Conservation (phyloP, 2,329 filamentous ascomycete species). For the Fusarium miscanthi region DNA sequence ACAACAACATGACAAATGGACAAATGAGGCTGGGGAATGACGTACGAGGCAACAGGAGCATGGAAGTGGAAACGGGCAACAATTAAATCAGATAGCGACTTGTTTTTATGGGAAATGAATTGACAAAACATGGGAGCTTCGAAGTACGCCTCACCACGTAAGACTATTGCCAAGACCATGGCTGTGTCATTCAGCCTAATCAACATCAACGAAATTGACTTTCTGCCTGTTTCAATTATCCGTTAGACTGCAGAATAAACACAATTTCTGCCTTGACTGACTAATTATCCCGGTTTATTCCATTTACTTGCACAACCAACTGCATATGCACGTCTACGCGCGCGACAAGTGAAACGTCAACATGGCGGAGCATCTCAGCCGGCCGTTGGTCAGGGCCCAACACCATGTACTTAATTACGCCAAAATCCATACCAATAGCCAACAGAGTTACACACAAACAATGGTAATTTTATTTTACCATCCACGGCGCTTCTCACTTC, state of each 20-base stretch:
- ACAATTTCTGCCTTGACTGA: not conserved
- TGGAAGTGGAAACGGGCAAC: accelerated
- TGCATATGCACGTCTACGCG: not conserved
- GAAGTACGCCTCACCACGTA: not conserved
- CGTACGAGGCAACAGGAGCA: accelerated
- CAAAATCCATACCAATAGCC: not conserved
- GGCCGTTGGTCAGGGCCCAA: accelerated
- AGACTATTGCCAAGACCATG: not conserved
- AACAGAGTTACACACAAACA: not conserved
- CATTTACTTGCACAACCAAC: not conserved
- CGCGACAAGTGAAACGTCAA: not conserved
- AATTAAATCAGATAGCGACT: not conserved
- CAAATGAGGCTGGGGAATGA: not conserved
- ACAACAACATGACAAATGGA: accelerated
- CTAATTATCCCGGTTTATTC: accelerated
- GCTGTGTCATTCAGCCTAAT: not conserved
- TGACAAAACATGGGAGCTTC: accelerated
- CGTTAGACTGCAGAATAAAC: accelerated
- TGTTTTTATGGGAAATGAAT: not conserved
- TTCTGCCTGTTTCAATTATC: not conserved
- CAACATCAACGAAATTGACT: not conserved
- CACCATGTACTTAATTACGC: not conserved
- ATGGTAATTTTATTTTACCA: not conserved
- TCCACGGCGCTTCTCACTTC: not conserved
- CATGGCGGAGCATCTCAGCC: not conserved